Evolutionary conservation across 768 basidiomycete species (phyloP).

Genomic region (Amanita jacksonii): DNA sequence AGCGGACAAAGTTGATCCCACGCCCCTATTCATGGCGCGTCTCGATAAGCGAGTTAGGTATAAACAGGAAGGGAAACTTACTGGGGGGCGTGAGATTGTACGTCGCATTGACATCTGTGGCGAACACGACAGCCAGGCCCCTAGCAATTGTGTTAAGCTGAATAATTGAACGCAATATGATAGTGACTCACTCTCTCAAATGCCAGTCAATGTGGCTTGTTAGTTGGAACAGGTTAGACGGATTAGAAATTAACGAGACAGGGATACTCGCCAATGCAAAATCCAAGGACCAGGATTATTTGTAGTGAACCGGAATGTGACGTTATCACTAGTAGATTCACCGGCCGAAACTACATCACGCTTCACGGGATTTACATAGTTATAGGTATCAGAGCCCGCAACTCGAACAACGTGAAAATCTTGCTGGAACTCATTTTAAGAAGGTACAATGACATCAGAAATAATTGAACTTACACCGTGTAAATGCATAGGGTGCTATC

Average conservation of each 20-base stretch:
- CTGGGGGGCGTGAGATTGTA: slow-evolving; percentile 10
- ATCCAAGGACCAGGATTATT: slow-evolving; percentile 46
- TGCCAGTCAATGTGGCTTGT: not conserved
- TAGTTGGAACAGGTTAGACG: too few relatives aligned
- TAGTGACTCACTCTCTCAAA: not conserved
- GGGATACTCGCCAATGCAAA: slow-evolving; percentile 31
- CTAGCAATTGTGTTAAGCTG: slow-evolving; percentile 1
- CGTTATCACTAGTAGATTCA: slow-evolving; percentile 19
- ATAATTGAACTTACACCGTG: slow-evolving; percentile 26
- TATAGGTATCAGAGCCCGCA: slow-evolving; percentile 26
- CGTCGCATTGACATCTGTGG: slow-evolving; percentile 20
- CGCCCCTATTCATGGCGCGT: slow-evolving; percentile 14
- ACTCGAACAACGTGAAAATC: slow-evolving; percentile 35
- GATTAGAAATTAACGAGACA: not conserved
- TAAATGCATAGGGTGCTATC: slow-evolving; percentile 31
- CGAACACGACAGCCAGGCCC: slow-evolving; percentile 34
- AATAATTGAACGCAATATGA: too few relatives aligned
- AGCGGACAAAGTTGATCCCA: slow-evolving; percentile 30
- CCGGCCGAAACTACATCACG: slow-evolving; percentile 38
- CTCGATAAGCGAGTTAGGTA: not conserved
- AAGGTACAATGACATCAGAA: not conserved
- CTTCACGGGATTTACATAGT: slow-evolving; percentile 42
- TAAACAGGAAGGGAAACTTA: slow-evolving; percentile 4
- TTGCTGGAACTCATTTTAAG: slow-evolving; percentile 21
- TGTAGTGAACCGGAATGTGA: slow-evolving; percentile 41